These are phyloP conservation scores for Acanthamoeba royreba DNA, from an alignment of 208 protist genomes.

Conservation along the genomic window DNA sequence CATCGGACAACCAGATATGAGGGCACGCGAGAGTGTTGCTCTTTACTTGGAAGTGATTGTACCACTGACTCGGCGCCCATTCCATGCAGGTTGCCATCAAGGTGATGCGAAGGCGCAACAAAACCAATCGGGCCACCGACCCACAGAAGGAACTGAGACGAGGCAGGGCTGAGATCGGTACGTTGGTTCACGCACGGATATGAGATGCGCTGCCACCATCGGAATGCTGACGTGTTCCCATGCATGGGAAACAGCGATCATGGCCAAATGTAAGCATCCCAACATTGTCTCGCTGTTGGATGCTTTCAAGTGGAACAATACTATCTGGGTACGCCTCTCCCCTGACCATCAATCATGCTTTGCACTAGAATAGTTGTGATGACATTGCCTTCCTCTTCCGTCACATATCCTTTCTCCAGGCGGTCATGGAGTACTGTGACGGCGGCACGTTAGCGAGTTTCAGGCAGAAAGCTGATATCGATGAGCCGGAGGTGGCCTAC, in stretches of 20 bases:
- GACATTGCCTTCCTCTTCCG: background rate
- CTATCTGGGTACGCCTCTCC: background rate
- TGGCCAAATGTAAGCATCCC: background rate
- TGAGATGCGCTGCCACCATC: background rate
- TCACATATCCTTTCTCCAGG: background rate
- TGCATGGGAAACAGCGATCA: background rate
- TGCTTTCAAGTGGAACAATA: background rate
- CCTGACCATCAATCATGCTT: too few relatives aligned
- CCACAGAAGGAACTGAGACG: background rate
- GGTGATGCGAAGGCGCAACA: background rate
- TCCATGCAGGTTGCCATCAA: background rate
- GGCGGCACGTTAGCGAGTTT: background rate
- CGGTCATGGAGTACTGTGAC: conserved; percentile 26
- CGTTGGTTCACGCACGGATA: too few relatives aligned
- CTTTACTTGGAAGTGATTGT: too few relatives aligned
- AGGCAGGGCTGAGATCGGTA: background rate
- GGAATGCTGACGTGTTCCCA: too few relatives aligned
- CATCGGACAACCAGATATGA: background rate
- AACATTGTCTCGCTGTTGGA: background rate
- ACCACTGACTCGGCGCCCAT: too few relatives aligned
- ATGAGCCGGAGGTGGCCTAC: conserved; percentile 4
- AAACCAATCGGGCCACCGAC: background rate
- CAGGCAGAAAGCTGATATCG: background rate
- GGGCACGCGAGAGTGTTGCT: too few relatives aligned
- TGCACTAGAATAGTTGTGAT: too few relatives aligned